A percentile compares a stretch with the other conserved stretches of the same genome.
phyloP scores from a whole-genome alignment of 805 yeast genomes.

The Starmerella davenportii region DNA sequence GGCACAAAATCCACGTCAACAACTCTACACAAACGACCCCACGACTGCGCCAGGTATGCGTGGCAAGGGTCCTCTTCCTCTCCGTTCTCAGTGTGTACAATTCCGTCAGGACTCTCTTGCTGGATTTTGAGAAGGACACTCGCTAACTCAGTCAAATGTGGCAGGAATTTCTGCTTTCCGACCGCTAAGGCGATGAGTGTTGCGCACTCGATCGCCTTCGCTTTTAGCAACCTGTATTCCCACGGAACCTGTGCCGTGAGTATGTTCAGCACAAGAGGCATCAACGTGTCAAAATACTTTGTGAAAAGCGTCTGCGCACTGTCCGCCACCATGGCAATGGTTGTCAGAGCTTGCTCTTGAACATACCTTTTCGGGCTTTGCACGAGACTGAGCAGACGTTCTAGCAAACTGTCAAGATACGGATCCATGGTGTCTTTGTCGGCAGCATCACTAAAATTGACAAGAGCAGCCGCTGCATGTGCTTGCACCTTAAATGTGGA shows the following conservation, averaged over 20 bases:
- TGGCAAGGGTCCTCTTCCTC: conserved; percentile 72
- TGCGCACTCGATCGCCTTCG: conserved; percentile 90
- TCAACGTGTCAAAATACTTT: conserved; percentile 84
- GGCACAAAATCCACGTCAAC: conserved; percentile 77
- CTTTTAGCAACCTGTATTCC: conserved; percentile 64
- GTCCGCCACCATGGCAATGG: conserved; percentile 93
- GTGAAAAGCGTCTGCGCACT: conserved; percentile 77
- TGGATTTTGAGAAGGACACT: conserved; percentile 59
- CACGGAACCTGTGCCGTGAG: conserved; percentile 60
- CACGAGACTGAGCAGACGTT: conserved; percentile 53
- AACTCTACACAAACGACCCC: conserved; percentile 84
- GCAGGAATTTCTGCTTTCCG: conserved; percentile 71
- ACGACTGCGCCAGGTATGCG: conserved; percentile 76
- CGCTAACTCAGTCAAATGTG: conserved; percentile 57
- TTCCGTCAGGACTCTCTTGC: conserved; percentile 15
- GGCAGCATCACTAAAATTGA: conserved; percentile 86
- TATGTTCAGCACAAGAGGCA: conserved; percentile 73
- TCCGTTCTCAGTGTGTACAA: conserved; percentile 13
- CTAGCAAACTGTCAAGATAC: conserved; percentile 65
- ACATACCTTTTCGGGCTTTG: conserved; percentile 82
- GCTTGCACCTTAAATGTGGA: conserved; percentile 77
- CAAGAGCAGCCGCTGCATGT: conserved; percentile 96
- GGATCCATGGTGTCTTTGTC: conserved; percentile 76
- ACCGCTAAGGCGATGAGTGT: conserved; percentile 89
- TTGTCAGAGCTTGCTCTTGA: conserved; percentile 92